Evolutionary conservation across 768 basidiomycete genomes (phyloP), one percentile per base, ranked within the genome.

Genomic region (Ephemerocybe angulata): DNA sequence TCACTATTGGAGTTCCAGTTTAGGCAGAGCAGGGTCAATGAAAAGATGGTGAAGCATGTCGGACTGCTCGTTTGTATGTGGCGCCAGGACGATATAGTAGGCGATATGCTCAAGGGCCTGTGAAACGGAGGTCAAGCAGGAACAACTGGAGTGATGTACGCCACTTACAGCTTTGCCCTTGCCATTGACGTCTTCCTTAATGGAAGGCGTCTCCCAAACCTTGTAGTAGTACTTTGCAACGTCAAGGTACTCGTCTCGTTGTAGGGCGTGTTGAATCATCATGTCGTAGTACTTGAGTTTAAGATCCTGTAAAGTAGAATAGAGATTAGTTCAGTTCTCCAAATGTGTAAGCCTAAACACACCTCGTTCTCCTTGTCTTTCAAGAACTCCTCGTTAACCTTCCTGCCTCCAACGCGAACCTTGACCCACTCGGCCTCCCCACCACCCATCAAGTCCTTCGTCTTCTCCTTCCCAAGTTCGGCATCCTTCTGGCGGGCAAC

Each of bases 261-360:
- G 88, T 15, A 99, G 77, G 21, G 92, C 92, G 63, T 93, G 87
- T 70, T 94, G 90, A 52, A 98, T 95, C 91, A 98, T 96, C 58
- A 99, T 76, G 62, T 95, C 87, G 70, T 98, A 98, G 69, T 86
- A 98, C 65, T 91, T 93, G 64, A 98, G 82, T 77, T 98, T 98
- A 61, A 98, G 81, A 64, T 91, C 93, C 94, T 98, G 66, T 4
- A 30, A 10, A 43, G 47, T 24, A 52, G 58, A 22, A 47, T 56
- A 52, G 58, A 44, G 27, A 17, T 35, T 54, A 19, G 58, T 28
- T 22, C 24, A 10, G 17, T 28, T 28, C 6, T 17, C 24, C 15
- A 19, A 19, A n/a, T 41, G n/a, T n/a, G n/a, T n/a, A 24, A 38
- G 4, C 12, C 53, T 33, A 24, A 11, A 58, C 68, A 50, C 43